phyloP scores from a whole-genome alignment of 2,329 filamentous ascomycete species.

The Botrytis tulipae region DNA sequence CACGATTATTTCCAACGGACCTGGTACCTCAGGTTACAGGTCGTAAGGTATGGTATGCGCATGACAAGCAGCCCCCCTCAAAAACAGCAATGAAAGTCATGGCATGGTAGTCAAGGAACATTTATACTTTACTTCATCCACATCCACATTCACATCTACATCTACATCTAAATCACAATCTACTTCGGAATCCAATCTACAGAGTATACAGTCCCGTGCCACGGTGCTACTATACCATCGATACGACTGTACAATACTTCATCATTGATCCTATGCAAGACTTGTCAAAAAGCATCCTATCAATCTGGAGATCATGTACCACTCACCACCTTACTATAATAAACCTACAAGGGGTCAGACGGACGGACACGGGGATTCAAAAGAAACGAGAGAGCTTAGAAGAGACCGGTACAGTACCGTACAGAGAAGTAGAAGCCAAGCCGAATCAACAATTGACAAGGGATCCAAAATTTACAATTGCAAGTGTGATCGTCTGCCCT shows the following conservation, averaged over 20 bases:
- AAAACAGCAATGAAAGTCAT: background rate
- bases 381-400: background rate
- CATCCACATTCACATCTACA: no score
- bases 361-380: background rate
- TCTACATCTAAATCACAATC: background rate
- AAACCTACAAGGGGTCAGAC: background rate
- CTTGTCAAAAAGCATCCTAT: background rate
- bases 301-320: background rate
- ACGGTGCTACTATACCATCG: background rate
- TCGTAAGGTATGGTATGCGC: background rate
- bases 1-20: background rate
- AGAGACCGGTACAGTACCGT: background rate
- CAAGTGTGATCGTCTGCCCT: slow-evolving; percentile 14
- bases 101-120: background rate
- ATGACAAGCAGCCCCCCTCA: slow-evolving; percentile 2
- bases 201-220: background rate
- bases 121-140: background rate
- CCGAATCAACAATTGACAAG: background rate
- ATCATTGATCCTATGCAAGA: background rate
- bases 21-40: background rate
- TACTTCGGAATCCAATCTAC: background rate
- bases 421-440: background rate
- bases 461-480: background rate
- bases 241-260: no score
- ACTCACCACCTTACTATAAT: background rate